Evolutionary conservation across 2,329 filamentous ascomycete genomes (phyloP), one percentile per base, ranked within the genome.

Genomic region (Amylocarpus encephaloides): DNA sequence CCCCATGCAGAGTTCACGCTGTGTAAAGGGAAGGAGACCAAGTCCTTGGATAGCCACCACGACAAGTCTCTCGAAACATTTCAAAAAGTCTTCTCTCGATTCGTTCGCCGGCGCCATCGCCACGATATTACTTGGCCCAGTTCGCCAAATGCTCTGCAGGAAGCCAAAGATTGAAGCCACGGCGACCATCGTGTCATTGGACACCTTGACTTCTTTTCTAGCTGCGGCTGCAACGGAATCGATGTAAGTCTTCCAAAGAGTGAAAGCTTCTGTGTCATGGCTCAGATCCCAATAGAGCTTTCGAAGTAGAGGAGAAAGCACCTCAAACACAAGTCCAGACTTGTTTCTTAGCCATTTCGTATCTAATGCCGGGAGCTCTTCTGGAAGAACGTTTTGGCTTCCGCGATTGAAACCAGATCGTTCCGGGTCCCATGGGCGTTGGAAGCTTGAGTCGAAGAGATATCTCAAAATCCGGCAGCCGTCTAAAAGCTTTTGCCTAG

Each of bases 151-250:
- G 22, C 77, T 79, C 43, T 81, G 78, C 6, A 95, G 70, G 18
- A 90, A 68, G 38, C 81, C 81, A 44, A 92, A 76, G 18, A 90
- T 75, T 38, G 80, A 76, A 18, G 86, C 84, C 54, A 95, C 77
- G 51, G 91, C 92, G 53, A 82, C 79, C 62, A 88, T 86, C 1
- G 90, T 88, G 54, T 97, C 92, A 11, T 79, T 78, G 0, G 89
- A 90, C 6, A 91, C 83, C 61, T 92, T 95, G 59, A 98, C 85
- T 67, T 98, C 93, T 68, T 95, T 95, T 38, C 76, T 78, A 19
- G 84, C 84, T 35, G 86, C 86, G 43, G 78, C 77, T 2, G 82
- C 77, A 22, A 90, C 72, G 1, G 83, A 79, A 3, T 73, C 70
- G 39, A 88, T 73, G 11, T 89, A 71, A 1, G 77, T 72, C 26